These are phyloP conservation scores for Antrodiella citrinella DNA, from an alignment of 768 basidiomycete species.

Conservation along the genomic window DNA sequence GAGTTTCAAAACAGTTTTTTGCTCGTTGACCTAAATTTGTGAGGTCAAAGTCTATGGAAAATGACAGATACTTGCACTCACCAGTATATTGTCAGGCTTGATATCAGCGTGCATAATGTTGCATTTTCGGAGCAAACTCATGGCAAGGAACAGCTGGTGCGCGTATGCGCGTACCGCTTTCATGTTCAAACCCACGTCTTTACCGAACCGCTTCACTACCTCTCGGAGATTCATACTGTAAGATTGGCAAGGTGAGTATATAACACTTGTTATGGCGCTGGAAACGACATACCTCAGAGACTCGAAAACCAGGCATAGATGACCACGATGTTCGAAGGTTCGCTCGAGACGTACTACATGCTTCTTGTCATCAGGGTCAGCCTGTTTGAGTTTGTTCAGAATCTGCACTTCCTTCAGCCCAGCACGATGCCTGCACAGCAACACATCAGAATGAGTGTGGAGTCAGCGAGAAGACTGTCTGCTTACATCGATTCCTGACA, in stretches of 20 bases:
- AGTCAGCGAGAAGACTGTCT: too few relatives aligned
- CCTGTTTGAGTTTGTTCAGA: slow-evolving; percentile 74
- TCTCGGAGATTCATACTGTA: slow-evolving; percentile 95
- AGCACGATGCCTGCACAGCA: slow-evolving; percentile 87
- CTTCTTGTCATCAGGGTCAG: slow-evolving; percentile 95
- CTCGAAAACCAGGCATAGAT: slow-evolving; percentile 95
- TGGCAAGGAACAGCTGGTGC: slow-evolving; percentile 86
- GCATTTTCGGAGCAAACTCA: slow-evolving; percentile 78
- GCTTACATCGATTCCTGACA: slow-evolving; percentile 95
- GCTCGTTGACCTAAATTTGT: slow-evolving; percentile 77
- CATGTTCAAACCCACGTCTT: slow-evolving; percentile 94
- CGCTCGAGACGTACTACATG: slow-evolving; percentile 89
- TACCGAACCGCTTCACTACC: slow-evolving; percentile 96
- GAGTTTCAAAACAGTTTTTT: slow-evolving; percentile 86
- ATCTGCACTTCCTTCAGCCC: slow-evolving; percentile 91
- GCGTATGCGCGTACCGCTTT: slow-evolving; percentile 98
- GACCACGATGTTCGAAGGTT: slow-evolving; percentile 96
- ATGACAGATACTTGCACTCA: slow-evolving; percentile 30
- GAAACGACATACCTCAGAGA: slow-evolving; percentile 60
- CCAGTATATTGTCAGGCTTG: slow-evolving; percentile 97
- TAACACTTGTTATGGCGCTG: neutral
- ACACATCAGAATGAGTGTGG: too few relatives aligned
- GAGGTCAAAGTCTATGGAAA: neutral
- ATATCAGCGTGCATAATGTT: slow-evolving; percentile 98
- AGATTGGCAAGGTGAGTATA: slow-evolving; percentile 6